Percentiles rank a stretch among this genome's conserved stretches.
These are phyloP conservation scores for Cyberlindnera galapagoensis DNA, from an alignment of 805 yeast genomes.

Conservation along the genomic window DNA sequence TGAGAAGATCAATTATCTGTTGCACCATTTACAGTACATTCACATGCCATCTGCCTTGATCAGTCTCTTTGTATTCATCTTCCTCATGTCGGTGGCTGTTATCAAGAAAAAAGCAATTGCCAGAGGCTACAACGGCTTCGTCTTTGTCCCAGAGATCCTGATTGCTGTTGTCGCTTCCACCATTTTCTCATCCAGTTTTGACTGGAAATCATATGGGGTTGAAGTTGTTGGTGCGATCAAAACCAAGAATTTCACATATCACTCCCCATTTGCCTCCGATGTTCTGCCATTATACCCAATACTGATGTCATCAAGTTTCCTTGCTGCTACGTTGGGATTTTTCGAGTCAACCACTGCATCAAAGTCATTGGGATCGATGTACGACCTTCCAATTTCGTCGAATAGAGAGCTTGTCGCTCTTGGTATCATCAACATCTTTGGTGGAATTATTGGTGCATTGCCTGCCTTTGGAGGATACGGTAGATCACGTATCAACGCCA, in stretches of 20 bases:
- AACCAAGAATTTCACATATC: slow-evolving; percentile 41
- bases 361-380: slow-evolving; percentile 72
- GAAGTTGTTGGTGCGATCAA: slow-evolving; percentile 64
- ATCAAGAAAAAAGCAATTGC: slow-evolving; percentile 29
- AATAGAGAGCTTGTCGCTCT: slow-evolving; percentile 89
- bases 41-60: slow-evolving; percentile 59
- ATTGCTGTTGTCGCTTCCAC: slow-evolving; percentile 55
- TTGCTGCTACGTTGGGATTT: slow-evolving; percentile 81
- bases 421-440: slow-evolving; percentile 63
- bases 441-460: slow-evolving; percentile 51
- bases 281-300: slow-evolving; percentile 44
- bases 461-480: slow-evolving; percentile 98
- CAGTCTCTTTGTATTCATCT: slow-evolving; percentile 44
- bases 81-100: slow-evolving; percentile 39
- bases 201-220: slow-evolving; percentile 54
- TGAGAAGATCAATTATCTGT: slow-evolving; percentile 57
- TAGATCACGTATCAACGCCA: slow-evolving; percentile 79
- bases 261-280: slow-evolving; percentile 49
- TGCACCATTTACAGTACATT: slow-evolving; percentile 37
- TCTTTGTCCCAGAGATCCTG: slow-evolving; percentile 81
- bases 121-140: slow-evolving; percentile 33
- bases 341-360: slow-evolving; percentile 93
- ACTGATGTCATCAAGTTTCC: slow-evolving; percentile 61
- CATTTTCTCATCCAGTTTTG: slow-evolving; percentile 44
- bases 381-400: slow-evolving; percentile 66